These are phyloP conservation scores for Candida nitratophila DNA, from an alignment of 805 yeast genomes.

Conservation along the genomic window DNA sequence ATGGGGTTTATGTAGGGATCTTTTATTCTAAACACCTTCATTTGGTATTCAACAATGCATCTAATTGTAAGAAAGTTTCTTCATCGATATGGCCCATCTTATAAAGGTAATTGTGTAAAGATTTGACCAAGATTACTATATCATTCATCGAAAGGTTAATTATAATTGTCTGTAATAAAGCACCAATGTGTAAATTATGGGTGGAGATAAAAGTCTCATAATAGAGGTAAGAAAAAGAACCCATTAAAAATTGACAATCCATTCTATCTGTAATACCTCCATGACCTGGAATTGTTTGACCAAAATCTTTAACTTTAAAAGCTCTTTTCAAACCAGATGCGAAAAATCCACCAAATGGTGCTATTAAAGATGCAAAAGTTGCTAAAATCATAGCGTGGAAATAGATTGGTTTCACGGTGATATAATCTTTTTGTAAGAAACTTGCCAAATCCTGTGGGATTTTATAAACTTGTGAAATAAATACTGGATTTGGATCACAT, in stretches of 20 bases:
- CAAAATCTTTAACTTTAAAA: slow-evolving; percentile 93
- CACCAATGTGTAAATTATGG: slow-evolving; percentile 63
- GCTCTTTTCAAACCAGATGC: slow-evolving; percentile 97
- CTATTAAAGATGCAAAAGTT: slow-evolving; percentile 92
- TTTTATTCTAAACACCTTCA: too few relatives aligned
- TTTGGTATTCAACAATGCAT: slow-evolving; percentile 1
- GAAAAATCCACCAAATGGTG: slow-evolving; percentile 98
- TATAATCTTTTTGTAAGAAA: slow-evolving; percentile 30
- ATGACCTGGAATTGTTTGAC: slow-evolving; percentile 98
- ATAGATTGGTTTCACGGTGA: slow-evolving; percentile 78
- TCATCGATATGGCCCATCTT: slow-evolving; percentile 35
- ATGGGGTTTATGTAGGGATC: background rate
- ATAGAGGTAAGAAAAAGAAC: slow-evolving; percentile 86
- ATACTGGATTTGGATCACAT: slow-evolving; percentile 88
- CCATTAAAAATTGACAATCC: slow-evolving; percentile 98
- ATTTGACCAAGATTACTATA: slow-evolving; percentile 52
- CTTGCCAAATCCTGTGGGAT: slow-evolving; percentile 64
- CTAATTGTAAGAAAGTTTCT: slow-evolving; percentile 26
- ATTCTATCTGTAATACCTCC: slow-evolving; percentile 97
- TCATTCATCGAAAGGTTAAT: slow-evolving; percentile 62
- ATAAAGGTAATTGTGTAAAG: slow-evolving; percentile 49
- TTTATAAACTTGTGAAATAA: slow-evolving; percentile 68
- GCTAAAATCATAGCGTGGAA: slow-evolving; percentile 83
- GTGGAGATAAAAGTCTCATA: slow-evolving; percentile 86
- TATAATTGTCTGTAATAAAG: slow-evolving; percentile 67